These are phyloP conservation scores for Aspergillus ustus DNA, from an alignment of 2,329 filamentous ascomycete species.

Conservation along the genomic window DNA sequence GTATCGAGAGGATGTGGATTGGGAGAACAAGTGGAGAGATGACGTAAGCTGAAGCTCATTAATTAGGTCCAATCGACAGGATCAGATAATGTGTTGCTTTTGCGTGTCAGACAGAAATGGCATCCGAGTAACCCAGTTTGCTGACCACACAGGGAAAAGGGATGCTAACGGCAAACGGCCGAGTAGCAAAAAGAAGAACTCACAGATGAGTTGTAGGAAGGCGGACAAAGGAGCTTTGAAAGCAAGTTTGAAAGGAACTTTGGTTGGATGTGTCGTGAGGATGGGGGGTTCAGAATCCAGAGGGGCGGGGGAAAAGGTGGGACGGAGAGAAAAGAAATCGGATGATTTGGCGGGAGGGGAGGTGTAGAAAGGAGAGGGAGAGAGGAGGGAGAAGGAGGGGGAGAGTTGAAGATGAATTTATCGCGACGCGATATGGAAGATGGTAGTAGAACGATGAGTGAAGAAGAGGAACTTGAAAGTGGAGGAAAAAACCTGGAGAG, in stretches of 20 bases:
- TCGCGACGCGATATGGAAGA: constrained; percentile 24
- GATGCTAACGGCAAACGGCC: background rate
- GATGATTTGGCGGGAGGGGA: constrained; percentile 18
- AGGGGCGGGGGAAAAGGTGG: constrained; percentile 35
- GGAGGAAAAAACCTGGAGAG: constrained; percentile 22
- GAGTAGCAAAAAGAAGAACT: background rate
- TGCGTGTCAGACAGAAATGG: constrained; percentile 12
- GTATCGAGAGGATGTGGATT: background rate
- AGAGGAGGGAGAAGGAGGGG: constrained; percentile 24
- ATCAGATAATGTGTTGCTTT: constrained; percentile 2
- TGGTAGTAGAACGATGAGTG: constrained; percentile 29
- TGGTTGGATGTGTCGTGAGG: constrained; percentile 18
- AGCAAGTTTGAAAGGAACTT: constrained; percentile 3
- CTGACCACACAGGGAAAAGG: background rate
- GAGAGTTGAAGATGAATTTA: constrained; percentile 24
- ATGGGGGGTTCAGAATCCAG: constrained; percentile 29
- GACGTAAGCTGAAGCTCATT: background rate
- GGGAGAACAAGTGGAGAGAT: background rate
- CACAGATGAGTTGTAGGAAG: background rate
- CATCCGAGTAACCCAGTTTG: constrained; percentile 3
- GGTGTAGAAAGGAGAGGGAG: constrained; percentile 20
- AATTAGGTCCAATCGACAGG: background rate
- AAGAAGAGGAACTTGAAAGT: constrained; percentile 24
- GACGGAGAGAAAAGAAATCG: constrained; percentile 25
- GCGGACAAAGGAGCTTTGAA: background rate